Evolutionary conservation across 2,329 filamentous ascomycete species (phyloP).

Genomic region (Microdochium nivale): DNA sequence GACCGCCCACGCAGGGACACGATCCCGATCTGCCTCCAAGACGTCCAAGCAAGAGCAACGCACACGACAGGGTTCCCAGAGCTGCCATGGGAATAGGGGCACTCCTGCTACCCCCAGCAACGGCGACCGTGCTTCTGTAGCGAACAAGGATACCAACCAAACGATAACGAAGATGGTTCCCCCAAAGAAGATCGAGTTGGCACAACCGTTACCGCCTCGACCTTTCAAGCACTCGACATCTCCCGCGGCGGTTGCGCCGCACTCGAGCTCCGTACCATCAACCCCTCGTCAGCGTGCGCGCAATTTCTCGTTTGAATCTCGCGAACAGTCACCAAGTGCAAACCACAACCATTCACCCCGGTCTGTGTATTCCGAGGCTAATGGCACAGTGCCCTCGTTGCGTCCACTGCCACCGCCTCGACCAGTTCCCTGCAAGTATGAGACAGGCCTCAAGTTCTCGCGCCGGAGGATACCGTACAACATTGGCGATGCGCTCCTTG

Average conservation of each 20-base stretch:
- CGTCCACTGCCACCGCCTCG: conserved; percentile 51
- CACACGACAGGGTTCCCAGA: conserved; percentile 38
- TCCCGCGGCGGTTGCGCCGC: conserved; percentile 40
- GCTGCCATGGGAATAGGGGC: conserved; percentile 58
- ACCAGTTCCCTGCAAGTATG: conserved; percentile 67
- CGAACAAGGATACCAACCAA: conserved; percentile 40
- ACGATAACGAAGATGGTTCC: conserved; percentile 34
- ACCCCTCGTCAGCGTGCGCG: conserved; percentile 86
- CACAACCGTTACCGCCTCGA: conserved; percentile 6
- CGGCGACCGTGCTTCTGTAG: conserved; percentile 53
- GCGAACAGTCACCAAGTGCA: conserved; percentile 69
- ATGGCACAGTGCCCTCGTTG: conserved; percentile 61
- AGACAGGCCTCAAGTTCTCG: conserved; percentile 74
- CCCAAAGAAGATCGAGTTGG: conserved; percentile 28
- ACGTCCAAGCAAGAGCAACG: conserved; percentile 46
- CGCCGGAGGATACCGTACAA: conserved; percentile 88
- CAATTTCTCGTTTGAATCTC: conserved; percentile 71
- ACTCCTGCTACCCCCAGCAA: conserved; percentile 41
- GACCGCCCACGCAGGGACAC: conserved; percentile 45
- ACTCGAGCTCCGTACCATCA: conserved; percentile 87
- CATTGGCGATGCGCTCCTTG: conserved; percentile 70
- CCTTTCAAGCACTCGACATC: conserved; percentile 25
- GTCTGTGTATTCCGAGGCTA: conserved; percentile 85
- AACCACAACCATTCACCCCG: conserved; percentile 75
- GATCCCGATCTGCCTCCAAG: conserved; percentile 52